These are phyloP conservation scores for Colletotrichum navitas DNA, from an alignment of 2,329 filamentous ascomycete genomes.

Conservation along the genomic window DNA sequence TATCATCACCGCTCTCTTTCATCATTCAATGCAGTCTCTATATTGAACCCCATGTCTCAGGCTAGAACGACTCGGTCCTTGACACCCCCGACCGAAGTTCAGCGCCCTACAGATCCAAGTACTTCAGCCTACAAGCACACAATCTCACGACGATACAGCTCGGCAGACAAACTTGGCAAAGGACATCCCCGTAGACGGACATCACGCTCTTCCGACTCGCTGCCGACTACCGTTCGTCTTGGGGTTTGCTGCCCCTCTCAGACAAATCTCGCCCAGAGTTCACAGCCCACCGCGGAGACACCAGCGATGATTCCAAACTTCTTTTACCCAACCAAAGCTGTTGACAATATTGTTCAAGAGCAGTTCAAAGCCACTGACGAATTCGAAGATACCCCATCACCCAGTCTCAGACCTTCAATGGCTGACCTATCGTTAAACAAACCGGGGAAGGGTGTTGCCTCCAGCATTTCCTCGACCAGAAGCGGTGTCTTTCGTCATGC, in stretches of 20 bases:
- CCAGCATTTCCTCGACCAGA: constrained; percentile 29
- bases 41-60: constrained; percentile 21
- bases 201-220: background rate
- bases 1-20: background rate
- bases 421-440: constrained; percentile 42
- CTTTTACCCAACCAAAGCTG: constrained; percentile 34
- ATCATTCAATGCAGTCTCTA: background rate
- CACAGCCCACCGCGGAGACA: background rate
- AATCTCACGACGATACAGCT: constrained; percentile 28
- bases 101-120: constrained; percentile 24
- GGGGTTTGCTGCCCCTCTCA: constrained; percentile 11
- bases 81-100: constrained; percentile 36
- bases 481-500: constrained; percentile 42
- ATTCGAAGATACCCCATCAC: constrained; percentile 52
- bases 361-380: constrained; percentile 37
- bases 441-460: constrained; percentile 8
- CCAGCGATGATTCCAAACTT: constrained; percentile 36
- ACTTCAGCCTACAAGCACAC: constrained; percentile 22
- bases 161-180: constrained; percentile 11
- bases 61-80: constrained; percentile 24
- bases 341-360: background rate
- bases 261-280: constrained; percentile 12
- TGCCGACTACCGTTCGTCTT: background rate
- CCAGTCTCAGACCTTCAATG: constrained; percentile 49
- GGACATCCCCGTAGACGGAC: background rate